Conservation (phyloP, 2,329 filamentous ascomycete genomes). For the Diaporthe helianthi region DNA sequence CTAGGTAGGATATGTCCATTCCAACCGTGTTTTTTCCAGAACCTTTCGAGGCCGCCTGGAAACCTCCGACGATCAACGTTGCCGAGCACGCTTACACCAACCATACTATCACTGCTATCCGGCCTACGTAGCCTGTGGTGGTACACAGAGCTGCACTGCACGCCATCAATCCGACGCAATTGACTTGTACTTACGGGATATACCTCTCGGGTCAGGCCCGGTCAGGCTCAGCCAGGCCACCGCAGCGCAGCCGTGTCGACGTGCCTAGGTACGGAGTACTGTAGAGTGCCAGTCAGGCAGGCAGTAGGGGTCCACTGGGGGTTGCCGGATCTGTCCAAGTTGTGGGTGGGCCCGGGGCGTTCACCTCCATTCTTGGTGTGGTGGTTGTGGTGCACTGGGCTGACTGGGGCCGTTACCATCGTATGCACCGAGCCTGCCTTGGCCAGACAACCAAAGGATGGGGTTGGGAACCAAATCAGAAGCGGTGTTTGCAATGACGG, state of each 20-base stretch:
- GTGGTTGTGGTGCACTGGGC: too few species aligned
- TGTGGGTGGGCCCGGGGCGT: slow-evolving; percentile 1
- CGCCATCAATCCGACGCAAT: neutral
- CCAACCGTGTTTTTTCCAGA: slow-evolving; percentile 20
- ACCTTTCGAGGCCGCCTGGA: slow-evolving; percentile 4
- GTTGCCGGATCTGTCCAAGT: slow-evolving; percentile 2
- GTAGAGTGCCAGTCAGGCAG: too few species aligned
- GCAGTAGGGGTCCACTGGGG: neutral
- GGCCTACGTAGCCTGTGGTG: neutral
- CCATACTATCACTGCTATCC: neutral
- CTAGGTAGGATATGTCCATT: slow-evolving; percentile 7
- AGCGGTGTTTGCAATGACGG: slow-evolving; percentile 31
- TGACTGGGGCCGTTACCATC: neutral
- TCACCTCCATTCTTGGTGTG: neutral
- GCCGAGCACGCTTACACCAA: neutral
- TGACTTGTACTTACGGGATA: neutral
- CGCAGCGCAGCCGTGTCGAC: neutral
- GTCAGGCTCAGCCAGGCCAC: neutral
- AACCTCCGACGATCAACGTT: slow-evolving; percentile 13
- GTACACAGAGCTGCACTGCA: neutral
- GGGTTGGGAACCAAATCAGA: slow-evolving; percentile 1
- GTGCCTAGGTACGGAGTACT: too few species aligned
- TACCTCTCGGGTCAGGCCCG: neutral
- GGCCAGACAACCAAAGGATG: slow-evolving; percentile 3
- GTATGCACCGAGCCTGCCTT: neutral